Evolutionary conservation across 192 early-diverging fungal genomes (phyloP), one percentile per base, ranked within the genome.

Genomic region (Fimicolochytrium jonesii): DNA sequence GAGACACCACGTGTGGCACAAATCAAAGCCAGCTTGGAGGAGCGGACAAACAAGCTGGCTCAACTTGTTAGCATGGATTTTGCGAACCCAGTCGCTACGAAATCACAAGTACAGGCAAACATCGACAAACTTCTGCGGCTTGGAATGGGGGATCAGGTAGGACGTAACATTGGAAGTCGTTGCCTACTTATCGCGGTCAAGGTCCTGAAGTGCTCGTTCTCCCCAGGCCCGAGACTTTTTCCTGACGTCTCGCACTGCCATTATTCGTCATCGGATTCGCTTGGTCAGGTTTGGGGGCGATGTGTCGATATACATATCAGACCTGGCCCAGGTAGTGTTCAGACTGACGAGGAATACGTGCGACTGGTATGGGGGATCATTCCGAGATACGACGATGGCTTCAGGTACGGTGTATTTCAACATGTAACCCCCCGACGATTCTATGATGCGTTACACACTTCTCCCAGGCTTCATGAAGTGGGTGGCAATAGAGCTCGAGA

Each of bases 361-460:
- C 60, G 92, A 96, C 57, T 99, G 96, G 96, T 99, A 92, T 70
- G 78, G 86, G 47, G 83, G 77, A 32, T 87, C 92, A 2, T 99
- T 99, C 64, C 84, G 86, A 20, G 89, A 94, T 58, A 81, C 90
- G 33, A 81, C 80, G 37, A 92, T 99, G 91, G 80, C 90, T 2
- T 93, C 92, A 18, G 92, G 85, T 86, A 77, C 56, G 25, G 15
- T 9, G 17, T 39, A 17, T 39, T 39, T 17, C 10, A n/a, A n/a
- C 17, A 20, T 6, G 13, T 10, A 13, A 9, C 32, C 23, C 47
- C 39, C n/a, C 6, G 46, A 9, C 25, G 13, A 23, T 48, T 9
- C 13, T 9, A 26, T 7, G 23, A 34, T 47, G 46, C 41, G 36
- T 29, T 39, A 69, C 31, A 26, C 23, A 39, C 9, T 31, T 22